phyloP scores from a whole-genome alignment of 139 green algal genomes.

The Edaphochlamys debaryana region DNA sequence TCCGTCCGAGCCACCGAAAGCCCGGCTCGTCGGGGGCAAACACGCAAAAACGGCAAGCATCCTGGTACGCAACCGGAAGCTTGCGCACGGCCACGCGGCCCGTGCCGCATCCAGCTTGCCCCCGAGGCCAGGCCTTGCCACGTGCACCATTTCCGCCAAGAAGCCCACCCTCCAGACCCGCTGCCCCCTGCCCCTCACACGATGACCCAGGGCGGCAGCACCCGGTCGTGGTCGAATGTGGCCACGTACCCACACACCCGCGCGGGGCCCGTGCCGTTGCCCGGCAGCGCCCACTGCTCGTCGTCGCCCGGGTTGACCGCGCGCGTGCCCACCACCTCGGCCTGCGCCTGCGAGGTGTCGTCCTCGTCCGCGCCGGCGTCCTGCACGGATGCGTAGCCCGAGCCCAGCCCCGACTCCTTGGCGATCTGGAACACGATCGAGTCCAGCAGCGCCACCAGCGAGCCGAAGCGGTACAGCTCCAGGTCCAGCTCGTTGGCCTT shows the following conservation, averaged over 20 bases:
- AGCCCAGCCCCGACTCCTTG: conserved; percentile 12
- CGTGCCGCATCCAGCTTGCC: too few relatives aligned
- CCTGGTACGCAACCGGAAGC: too few relatives aligned
- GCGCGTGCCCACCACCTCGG: not conserved
- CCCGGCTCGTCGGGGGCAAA: too few relatives aligned
- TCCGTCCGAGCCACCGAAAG: too few relatives aligned
- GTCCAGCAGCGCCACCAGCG: conserved; percentile 27
- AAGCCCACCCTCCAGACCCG: too few relatives aligned
- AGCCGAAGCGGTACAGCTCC: conserved; percentile 32
- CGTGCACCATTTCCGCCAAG: too few relatives aligned
- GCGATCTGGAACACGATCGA: conserved; percentile 30
- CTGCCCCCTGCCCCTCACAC: not conserved
- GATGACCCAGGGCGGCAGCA: not conserved
- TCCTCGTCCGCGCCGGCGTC: not conserved
- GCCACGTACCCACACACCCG: conserved; percentile 9
- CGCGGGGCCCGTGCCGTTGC: not conserved
- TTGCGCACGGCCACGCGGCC: too few relatives aligned
- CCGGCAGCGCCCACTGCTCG: conserved; percentile 38
- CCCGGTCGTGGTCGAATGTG: not conserved
- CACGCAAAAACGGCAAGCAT: too few relatives aligned
- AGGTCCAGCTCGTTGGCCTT: conserved; percentile 34
- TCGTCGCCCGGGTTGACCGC: conserved; percentile 15
- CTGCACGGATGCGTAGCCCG: not conserved
- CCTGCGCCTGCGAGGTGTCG: not conserved
- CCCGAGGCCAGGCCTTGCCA: too few relatives aligned